Evolutionary conservation across 2,329 filamentous ascomycete species (phyloP).

Genomic region (Phaeosphaeria sp.): DNA sequence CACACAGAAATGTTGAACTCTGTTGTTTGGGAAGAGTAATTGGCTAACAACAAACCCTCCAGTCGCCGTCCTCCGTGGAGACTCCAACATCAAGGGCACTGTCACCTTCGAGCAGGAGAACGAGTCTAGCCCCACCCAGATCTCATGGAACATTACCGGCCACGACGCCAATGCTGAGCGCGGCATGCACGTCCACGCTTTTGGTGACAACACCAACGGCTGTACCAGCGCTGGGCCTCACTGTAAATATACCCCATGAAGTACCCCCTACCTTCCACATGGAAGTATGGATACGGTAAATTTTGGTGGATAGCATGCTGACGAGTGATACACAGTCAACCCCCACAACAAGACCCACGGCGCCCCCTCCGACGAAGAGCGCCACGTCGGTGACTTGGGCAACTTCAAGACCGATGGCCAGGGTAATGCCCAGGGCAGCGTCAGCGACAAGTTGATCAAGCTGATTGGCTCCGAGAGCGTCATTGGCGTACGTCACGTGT

Average conservation of each 20-base stretch:
- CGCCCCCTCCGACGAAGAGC: conserved; percentile 78
- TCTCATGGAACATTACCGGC: conserved; percentile 92
- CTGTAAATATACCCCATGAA: too few species aligned
- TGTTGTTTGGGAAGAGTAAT: too few species aligned
- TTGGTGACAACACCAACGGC: conserved; percentile 99
- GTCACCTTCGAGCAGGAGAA: conserved; percentile 92
- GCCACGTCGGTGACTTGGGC: conserved; percentile 96
- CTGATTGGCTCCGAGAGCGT: conserved; percentile 95
- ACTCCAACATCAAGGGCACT: conserved; percentile 92
- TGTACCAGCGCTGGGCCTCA: conserved; percentile 98
- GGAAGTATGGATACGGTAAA: neutral
- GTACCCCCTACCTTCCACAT: too few species aligned
- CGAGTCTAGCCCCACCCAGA: conserved; percentile 81
- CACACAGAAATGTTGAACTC: too few species aligned
- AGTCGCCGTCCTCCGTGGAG: conserved; percentile 98
- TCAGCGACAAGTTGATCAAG: conserved; percentile 86
- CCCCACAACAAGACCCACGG: conserved; percentile 92
- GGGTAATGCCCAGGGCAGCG: conserved; percentile 84
- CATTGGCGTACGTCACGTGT: conserved; percentile 73
- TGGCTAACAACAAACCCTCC: conserved; percentile 20
- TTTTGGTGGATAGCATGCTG: conserved; percentile 16
- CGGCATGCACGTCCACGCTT: conserved; percentile 98
- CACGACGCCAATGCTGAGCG: conserved; percentile 95
- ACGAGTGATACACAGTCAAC: conserved; percentile 73
- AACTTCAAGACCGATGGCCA: conserved; percentile 96